phyloP scores from a whole-genome alignment of 176 grass and related monocot genomes.

The Musa beccarii region DNA sequence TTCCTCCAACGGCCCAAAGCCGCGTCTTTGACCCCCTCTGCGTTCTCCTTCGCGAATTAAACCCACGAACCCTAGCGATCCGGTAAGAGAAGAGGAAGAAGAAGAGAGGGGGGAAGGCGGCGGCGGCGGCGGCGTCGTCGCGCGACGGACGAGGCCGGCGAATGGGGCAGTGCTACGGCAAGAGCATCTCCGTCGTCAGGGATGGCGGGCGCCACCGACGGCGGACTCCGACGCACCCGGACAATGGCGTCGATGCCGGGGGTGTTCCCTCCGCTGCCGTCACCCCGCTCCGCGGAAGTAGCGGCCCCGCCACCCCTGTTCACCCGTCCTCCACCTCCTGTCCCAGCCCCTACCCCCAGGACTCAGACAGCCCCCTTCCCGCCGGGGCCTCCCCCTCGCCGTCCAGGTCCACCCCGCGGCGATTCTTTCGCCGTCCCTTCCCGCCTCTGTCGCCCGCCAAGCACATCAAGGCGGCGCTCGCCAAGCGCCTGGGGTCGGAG shows the following conservation, averaged over 20 bases:
- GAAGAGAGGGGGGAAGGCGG: not conserved
- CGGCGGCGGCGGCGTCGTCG: not conserved
- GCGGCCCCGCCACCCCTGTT: slow-evolving; percentile 34
- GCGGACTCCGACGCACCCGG: slow-evolving; percentile 15
- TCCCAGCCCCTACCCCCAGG: slow-evolving; percentile 19
- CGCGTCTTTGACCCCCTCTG: slow-evolving; percentile 4
- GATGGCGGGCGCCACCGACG: slow-evolving; percentile 22
- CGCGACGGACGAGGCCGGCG: not conserved
- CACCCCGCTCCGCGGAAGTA: not conserved
- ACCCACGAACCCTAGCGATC: not conserved
- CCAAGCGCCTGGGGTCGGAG: slow-evolving; percentile 11
- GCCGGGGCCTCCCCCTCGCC: slow-evolving; percentile 67
- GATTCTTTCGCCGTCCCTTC: slow-evolving; percentile 60
- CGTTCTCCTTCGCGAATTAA: not conserved
- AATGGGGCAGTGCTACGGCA: slow-evolving; percentile 98
- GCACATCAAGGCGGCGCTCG: slow-evolving; percentile 95
- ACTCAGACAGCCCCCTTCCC: slow-evolving; percentile 47
- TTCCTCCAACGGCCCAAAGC: not conserved
- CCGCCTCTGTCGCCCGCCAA: slow-evolving; percentile 74
- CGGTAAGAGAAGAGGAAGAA: not conserved
- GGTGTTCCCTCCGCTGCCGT: not conserved
- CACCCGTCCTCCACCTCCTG: slow-evolving; percentile 42
- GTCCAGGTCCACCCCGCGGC: slow-evolving; percentile 50
- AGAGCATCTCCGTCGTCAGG: slow-evolving; percentile 34
- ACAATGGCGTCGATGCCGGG: slow-evolving; percentile 25